Percentiles rank a stretch among this genome's conserved stretches.
Conservation (phyloP, 1,139 yeast genomes). For the Geotrichum histeridarum region DNA sequence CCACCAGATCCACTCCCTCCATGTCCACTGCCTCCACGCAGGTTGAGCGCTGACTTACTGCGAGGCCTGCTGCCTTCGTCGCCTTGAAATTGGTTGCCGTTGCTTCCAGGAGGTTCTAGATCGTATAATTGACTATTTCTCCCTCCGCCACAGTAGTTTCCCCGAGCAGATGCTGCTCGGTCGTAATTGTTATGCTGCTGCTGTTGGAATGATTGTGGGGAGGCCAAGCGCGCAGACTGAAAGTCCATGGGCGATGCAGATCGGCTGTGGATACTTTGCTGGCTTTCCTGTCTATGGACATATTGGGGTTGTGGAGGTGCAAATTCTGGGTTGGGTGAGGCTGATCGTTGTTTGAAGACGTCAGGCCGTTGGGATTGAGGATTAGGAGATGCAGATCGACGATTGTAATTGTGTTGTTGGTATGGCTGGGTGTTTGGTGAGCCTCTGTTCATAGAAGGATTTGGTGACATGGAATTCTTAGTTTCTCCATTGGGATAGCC, state of each 20-base stretch:
- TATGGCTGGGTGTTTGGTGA: too few relatives aligned
- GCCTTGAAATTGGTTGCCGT: neutral
- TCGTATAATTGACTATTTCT: neutral
- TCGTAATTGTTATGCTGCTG: neutral
- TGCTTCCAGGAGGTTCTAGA: neutral
- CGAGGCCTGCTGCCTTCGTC: neutral
- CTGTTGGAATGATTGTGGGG: neutral
- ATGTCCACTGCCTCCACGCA: conserved; percentile 1
- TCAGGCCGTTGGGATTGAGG: conserved; percentile 14
- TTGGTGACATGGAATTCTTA: conserved; percentile 8
- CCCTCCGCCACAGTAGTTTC: neutral
- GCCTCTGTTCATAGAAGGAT: conserved; percentile 2
- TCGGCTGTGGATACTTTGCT: neutral
- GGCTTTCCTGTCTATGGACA: neutral
- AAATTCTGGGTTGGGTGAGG: neutral
- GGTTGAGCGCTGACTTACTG: neutral
- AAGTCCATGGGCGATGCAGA: neutral
- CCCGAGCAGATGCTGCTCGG: conserved; percentile 4
- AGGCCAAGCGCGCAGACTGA: neutral
- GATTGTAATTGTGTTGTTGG: neutral
- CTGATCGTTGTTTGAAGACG: neutral
- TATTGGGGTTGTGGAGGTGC: neutral
- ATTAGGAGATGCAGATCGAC: conserved; percentile 24
- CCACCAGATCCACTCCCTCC: neutral
- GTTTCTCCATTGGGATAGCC: neutral